These are phyloP conservation scores for Xylona heveae DNA, from an alignment of 495 filamentous ascomycete species.

Conservation along the genomic window DNA sequence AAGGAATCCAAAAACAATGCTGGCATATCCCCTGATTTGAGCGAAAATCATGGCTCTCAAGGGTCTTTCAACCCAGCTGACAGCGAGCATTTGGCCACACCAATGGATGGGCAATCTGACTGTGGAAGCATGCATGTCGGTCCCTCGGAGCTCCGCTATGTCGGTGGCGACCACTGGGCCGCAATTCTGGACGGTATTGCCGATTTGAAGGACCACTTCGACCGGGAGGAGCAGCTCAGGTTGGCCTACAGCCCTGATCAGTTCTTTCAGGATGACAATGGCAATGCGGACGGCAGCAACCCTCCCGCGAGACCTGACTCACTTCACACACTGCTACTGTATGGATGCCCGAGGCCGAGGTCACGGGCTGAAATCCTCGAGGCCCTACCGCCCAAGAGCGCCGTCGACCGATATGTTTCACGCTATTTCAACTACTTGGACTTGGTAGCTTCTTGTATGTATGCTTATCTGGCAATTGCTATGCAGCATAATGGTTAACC, in stretches of 20 bases:
- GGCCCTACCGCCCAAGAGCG: slow-evolving; percentile 8
- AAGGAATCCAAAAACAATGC: slow-evolving; percentile 4
- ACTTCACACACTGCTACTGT: slow-evolving; percentile 9
- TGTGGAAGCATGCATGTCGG: slow-evolving; percentile 14
- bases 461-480: too few species aligned
- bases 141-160: slow-evolving; percentile 12
- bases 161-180: too few species aligned
- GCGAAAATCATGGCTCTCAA: too few species aligned
- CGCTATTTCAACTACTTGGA: slow-evolving; percentile 12
- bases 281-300: background rate
- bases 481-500: too few species aligned
- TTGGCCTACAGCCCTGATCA: slow-evolving; percentile 6
- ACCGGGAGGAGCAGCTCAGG: slow-evolving; percentile 13
- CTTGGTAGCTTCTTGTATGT: slow-evolving; percentile 12
- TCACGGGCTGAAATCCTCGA: slow-evolving; percentile 8
- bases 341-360: background rate
- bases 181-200: too few species aligned
- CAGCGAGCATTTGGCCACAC: too few species aligned
- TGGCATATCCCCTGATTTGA: slow-evolving; percentile 9
- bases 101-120: slow-evolving; percentile 11
- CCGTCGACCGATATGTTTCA: slow-evolving; percentile 9
- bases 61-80: too few species aligned
- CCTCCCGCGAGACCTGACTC: too few species aligned
- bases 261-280: slow-evolving; percentile 4
- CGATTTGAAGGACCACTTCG: too few species aligned